These are phyloP conservation scores for Niveomyces coronatus DNA, from an alignment of 2,329 filamentous ascomycete species.

Conservation along the genomic window DNA sequence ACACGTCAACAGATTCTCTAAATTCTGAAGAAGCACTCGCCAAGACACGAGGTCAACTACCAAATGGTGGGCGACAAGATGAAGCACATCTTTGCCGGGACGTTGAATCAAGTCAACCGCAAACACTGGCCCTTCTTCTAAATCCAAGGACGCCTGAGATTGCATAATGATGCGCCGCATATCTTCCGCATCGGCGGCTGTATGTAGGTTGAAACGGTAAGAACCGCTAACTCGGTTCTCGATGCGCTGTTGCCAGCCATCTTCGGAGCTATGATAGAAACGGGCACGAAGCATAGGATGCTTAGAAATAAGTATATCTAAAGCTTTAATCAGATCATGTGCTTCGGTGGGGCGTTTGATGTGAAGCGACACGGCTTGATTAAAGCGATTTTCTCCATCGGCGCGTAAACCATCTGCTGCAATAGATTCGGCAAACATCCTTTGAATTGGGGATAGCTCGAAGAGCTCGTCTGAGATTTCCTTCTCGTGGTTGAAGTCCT, in stretches of 20 bases:
- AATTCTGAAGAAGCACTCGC: conserved; percentile 21
- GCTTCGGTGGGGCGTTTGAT: conserved; percentile 14
- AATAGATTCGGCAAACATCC: conserved; percentile 30
- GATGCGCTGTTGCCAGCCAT: conserved; percentile 16
- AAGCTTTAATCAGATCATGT: conserved; percentile 13
- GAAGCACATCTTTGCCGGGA: too few relatives aligned
- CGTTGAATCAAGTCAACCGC: conserved; percentile 11
- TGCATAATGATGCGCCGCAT: background rate
- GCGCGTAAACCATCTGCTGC: too few relatives aligned
- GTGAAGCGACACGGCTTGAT: conserved; percentile 33
- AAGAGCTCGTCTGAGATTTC: conserved; percentile 20
- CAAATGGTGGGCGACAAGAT: conserved; percentile 15
- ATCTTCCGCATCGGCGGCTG: too few relatives aligned
- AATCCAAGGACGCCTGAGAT: conserved; percentile 9
- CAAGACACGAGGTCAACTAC: conserved; percentile 39
- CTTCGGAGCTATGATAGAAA: conserved; percentile 13
- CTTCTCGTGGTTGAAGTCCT: background rate
- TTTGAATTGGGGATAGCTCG: conserved; percentile 33
- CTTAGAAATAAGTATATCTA: conserved; percentile 18
- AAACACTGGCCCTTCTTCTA: conserved; percentile 14
- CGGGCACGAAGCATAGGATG: conserved; percentile 28
- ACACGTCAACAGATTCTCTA: conserved; percentile 10
- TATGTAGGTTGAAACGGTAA: conserved; percentile 1
- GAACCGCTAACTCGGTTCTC: too few relatives aligned
- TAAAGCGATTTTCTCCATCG: conserved; percentile 27